Evolutionary conservation across 768 basidiomycete genomes (phyloP).

Genomic region (Lactarius quietus): DNA sequence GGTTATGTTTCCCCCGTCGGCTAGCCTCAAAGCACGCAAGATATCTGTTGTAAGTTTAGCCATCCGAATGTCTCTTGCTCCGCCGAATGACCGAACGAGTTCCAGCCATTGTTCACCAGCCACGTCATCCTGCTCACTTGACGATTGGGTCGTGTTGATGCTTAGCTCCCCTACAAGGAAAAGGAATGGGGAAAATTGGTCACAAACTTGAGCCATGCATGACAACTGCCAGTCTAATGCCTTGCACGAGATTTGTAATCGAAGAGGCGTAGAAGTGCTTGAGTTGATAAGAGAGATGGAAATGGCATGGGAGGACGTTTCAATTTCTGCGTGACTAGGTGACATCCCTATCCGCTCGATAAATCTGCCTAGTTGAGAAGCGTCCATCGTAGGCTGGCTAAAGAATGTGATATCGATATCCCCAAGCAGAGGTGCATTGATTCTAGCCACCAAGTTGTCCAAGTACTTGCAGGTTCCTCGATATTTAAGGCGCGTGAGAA

Average conservation of each 20-base stretch:
- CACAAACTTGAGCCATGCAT: neutral
- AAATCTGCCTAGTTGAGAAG: too few relatives aligned
- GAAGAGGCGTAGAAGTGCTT: neutral
- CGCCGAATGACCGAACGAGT: neutral
- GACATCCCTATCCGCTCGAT: too few relatives aligned
- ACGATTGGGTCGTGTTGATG: neutral
- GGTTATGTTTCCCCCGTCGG: too few relatives aligned
- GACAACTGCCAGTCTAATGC: neutral
- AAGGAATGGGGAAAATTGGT: neutral
- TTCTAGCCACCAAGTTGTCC: neutral
- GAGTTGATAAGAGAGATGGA: neutral
- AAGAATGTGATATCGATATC: too few relatives aligned
- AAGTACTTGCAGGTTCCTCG: neutral
- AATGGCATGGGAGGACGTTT: neutral
- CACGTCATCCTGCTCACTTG: neutral
- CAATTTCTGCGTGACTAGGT: too few relatives aligned
- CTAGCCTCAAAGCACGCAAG: neutral
- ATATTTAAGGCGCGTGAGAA: neutral
- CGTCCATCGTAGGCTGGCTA: too few relatives aligned
- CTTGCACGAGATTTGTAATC: neutral
- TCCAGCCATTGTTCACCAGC: neutral
- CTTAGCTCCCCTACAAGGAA: neutral
- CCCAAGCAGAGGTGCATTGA: too few relatives aligned
- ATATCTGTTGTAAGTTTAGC: neutral
- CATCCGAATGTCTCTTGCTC: neutral